Evolutionary conservation across 805 yeast species (phyloP).

Genomic region (Lipomyces yamadae): DNA sequence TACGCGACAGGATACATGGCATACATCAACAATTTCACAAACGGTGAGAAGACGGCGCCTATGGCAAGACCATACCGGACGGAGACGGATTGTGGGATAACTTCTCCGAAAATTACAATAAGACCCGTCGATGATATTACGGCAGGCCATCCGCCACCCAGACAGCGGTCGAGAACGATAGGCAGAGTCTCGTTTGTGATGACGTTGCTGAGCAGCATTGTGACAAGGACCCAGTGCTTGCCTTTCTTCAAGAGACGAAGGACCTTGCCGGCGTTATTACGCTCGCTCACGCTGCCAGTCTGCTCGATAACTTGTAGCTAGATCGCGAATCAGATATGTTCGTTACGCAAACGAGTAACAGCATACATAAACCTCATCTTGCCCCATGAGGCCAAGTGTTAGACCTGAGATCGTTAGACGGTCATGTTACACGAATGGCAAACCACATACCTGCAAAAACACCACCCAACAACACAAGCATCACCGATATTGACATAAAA

Average conservation of each 20-base stretch:
- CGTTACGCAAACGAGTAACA: background rate
- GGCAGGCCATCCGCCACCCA: conserved; percentile 98
- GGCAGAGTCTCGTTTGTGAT: conserved; percentile 64
- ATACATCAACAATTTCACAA: conserved; percentile 84
- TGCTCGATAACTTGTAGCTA: conserved; percentile 79
- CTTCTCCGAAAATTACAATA: conserved; percentile 93
- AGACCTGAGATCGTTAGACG: conserved; percentile 45
- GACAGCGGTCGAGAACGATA: conserved; percentile 85
- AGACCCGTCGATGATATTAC: conserved; percentile 91
- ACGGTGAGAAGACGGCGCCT: conserved; percentile 89
- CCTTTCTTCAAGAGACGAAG: conserved; percentile 75
- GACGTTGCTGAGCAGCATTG: conserved; percentile 56
- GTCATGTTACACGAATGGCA: background rate
- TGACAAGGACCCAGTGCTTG: conserved; percentile 95
- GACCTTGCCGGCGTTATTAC: conserved; percentile 71
- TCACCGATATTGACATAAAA: conserved; percentile 53
- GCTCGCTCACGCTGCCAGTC: conserved; percentile 73
- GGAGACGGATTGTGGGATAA: conserved; percentile 91
- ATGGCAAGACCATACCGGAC: conserved; percentile 91
- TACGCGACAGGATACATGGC: conserved; percentile 89
- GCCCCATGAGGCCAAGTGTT: conserved; percentile 97
- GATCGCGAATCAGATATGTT: background rate
- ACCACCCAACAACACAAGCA: conserved; percentile 77
- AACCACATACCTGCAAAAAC: conserved; percentile 71
- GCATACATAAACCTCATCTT: conserved; percentile 79